Conservation (phyloP, 257 asterid genomes). For the Penstemon barbatus region DNA sequence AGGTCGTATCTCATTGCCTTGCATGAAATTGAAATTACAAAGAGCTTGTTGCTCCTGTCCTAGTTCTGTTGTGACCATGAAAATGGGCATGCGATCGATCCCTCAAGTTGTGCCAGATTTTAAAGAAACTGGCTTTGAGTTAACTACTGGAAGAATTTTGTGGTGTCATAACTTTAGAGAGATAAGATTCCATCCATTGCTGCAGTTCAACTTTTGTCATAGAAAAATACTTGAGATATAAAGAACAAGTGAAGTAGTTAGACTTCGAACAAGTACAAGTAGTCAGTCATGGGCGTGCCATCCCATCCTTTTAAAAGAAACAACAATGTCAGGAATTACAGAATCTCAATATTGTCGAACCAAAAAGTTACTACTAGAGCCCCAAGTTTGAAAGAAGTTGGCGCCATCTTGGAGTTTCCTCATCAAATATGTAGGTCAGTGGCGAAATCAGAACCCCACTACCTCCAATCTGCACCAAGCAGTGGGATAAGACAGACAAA, state of each 20-base stretch:
- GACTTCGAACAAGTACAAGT: too few species aligned
- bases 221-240: slow-evolving; percentile 13
- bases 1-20: slow-evolving; percentile 73
- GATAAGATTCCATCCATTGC: slow-evolving; percentile 92
- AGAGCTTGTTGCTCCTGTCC: slow-evolving; percentile 99
- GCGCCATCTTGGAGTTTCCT: slow-evolving; percentile 97
- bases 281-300: too few species aligned
- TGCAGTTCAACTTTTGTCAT: slow-evolving; percentile 86
- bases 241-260: too few species aligned
- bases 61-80: slow-evolving; percentile 81
- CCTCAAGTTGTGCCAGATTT: slow-evolving; percentile 84
- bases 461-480: slow-evolving; percentile 86
- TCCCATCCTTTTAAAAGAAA: not conserved
- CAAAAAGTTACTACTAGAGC: slow-evolving; percentile 30
- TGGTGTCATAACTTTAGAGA: slow-evolving; percentile 82
- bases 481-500: not conserved
- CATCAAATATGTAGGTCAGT: slow-evolving; percentile 88
- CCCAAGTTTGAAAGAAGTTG: slow-evolving; percentile 74
- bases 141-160: slow-evolving; percentile 79
- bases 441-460: slow-evolving; percentile 95
- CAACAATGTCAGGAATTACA: slow-evolving; percentile 3
- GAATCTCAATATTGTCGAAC: slow-evolving; percentile 6
- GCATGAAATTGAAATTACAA: slow-evolving; percentile 82
- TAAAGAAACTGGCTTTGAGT: slow-evolving; percentile 80
- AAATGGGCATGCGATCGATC: slow-evolving; percentile 95